Evolutionary conservation across 495 filamentous ascomycete species (phyloP).

Genomic region (Lindgomyces ingoldianus): DNA sequence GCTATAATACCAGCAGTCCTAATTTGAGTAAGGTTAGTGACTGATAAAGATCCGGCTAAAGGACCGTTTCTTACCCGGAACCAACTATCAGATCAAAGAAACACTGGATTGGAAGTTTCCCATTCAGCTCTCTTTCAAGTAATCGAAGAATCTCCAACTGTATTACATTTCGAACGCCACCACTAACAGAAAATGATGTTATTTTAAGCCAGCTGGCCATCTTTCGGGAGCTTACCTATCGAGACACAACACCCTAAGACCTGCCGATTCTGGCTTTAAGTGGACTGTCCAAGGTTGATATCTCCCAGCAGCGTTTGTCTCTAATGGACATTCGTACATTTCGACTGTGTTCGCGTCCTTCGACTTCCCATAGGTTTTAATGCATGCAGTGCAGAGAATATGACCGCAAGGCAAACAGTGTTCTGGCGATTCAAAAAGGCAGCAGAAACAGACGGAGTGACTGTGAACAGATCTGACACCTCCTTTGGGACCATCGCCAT

Average conservation of each 20-base stretch:
- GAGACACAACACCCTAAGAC: not conserved
- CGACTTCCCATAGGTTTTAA: not conserved
- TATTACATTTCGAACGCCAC: not conserved
- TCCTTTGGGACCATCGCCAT: not conserved
- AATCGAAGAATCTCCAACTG: conserved; percentile 2
- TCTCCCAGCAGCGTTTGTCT: not conserved
- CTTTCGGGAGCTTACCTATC: conserved; percentile 1
- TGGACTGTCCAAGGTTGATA: conserved; percentile 2
- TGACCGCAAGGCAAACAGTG: conserved; percentile 1
- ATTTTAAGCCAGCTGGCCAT: not conserved
- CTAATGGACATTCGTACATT: conserved; percentile 2
- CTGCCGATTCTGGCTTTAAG: not conserved
- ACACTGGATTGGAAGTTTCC: not conserved
- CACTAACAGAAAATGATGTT: not conserved
- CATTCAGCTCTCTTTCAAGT: not conserved
- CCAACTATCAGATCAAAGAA: conserved; percentile 6
- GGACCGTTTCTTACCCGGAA: not conserved
- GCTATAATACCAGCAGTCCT: not conserved
- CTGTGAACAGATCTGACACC: conserved; percentile 1
- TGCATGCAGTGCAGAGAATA: conserved; percentile 1
- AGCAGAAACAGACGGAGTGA: conserved; percentile 5
- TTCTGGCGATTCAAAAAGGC: conserved; percentile 1
- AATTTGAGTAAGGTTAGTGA: not conserved
- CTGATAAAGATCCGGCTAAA: no score
- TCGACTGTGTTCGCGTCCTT: not conserved